Conservation (phyloP, 345 rosid genomes). For the Nasturtium officinale region DNA sequence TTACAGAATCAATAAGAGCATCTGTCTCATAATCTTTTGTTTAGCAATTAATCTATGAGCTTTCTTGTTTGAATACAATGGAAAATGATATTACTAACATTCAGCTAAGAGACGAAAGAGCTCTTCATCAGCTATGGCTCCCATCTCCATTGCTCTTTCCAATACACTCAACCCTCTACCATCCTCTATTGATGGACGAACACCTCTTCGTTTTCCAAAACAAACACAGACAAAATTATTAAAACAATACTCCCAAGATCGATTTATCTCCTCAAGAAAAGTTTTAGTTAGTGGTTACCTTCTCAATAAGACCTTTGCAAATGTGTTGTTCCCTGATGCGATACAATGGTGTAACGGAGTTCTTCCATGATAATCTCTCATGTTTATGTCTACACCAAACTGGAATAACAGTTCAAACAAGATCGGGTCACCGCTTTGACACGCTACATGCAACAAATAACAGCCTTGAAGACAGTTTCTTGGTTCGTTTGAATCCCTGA, state of each 20-base stretch:
- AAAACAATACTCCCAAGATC: too few species aligned
- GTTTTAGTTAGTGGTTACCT: slow-evolving; percentile 49
- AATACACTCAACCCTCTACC: slow-evolving; percentile 67
- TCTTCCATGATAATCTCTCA: slow-evolving; percentile 72
- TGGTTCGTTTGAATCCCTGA: slow-evolving; percentile 56
- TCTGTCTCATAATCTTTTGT: slow-evolving; percentile 1
- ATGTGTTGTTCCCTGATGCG: slow-evolving; percentile 54
- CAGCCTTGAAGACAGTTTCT: slow-evolving; percentile 78
- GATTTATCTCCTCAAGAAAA: neutral
- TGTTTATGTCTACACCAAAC: slow-evolving; percentile 72
- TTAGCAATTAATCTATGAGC: slow-evolving; percentile 15
- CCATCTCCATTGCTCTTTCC: slow-evolving; percentile 93
- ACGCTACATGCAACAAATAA: slow-evolving; percentile 80
- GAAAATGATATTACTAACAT: slow-evolving; percentile 35
- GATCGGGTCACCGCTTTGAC: slow-evolving; percentile 56
- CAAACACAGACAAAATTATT: neutral
- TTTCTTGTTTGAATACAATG: neutral
- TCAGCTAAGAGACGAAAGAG: slow-evolving; percentile 73
- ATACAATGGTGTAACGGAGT: slow-evolving; percentile 87
- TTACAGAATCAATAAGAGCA: slow-evolving; percentile 13
- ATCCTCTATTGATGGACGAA: slow-evolving; percentile 64
- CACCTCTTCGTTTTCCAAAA: slow-evolving; percentile 50
- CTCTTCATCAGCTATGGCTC: slow-evolving; percentile 82
- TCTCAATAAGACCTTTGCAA: slow-evolving; percentile 76
- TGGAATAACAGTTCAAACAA: slow-evolving; percentile 81